Conservation (phyloP, 2,329 filamentous ascomycete genomes). For the Teratosphaeria destructans region DNA sequence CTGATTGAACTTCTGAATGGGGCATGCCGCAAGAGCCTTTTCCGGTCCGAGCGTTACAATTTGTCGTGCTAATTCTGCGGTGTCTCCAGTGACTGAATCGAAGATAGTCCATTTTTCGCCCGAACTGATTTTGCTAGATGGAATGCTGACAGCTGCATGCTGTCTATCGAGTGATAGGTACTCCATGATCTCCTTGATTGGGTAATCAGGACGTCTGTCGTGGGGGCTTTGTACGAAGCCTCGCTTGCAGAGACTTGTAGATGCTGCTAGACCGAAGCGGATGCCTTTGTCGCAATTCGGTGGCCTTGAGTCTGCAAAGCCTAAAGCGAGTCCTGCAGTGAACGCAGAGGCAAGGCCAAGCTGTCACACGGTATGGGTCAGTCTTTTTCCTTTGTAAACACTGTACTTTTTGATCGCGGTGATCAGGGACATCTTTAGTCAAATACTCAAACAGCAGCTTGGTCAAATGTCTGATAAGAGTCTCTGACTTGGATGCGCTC, state of each 20-base stretch:
- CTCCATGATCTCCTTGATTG: conserved; percentile 16
- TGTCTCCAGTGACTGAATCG: conserved; percentile 22
- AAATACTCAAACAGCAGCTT: too few relatives aligned
- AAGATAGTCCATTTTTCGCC: conserved; percentile 27
- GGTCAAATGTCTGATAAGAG: too few relatives aligned
- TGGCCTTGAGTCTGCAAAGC: conserved; percentile 21
- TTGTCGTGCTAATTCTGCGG: conserved; percentile 23
- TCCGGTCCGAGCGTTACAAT: conserved; percentile 21
- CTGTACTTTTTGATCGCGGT: neutral
- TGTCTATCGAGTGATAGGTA: conserved; percentile 14
- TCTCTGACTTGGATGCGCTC: too few relatives aligned
- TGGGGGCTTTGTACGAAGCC: conserved; percentile 18
- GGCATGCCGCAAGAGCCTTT: conserved; percentile 21
- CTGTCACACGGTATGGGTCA: conserved; percentile 8
- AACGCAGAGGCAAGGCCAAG: conserved; percentile 22
- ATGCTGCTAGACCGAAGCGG: conserved; percentile 20
- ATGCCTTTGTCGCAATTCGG: conserved; percentile 21
- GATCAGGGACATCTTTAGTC: too few relatives aligned
- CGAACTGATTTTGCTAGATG: conserved; percentile 22
- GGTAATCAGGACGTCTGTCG: conserved; percentile 20
- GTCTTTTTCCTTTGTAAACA: neutral
- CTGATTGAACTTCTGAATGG: conserved; percentile 17
- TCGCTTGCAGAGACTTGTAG: conserved; percentile 1
- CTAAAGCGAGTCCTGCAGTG: conserved; percentile 24
- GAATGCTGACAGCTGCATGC: conserved; percentile 20